Evolutionary conservation across 73 alveolate genomes (phyloP).

Genomic region (Tetrahymena borealis): DNA sequence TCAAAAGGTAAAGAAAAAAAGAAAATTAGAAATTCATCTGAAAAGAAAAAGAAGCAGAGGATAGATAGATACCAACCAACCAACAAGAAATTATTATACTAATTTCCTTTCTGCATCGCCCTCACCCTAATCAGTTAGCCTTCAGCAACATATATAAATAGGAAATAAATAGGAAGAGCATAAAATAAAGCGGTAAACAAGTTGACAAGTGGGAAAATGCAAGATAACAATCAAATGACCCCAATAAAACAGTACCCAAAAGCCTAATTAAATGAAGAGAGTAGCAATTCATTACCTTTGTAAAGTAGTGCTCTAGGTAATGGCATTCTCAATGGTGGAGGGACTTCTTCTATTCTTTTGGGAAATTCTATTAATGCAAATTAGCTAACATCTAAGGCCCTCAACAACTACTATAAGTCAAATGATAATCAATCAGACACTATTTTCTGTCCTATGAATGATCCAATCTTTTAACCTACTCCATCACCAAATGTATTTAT

Average conservation of each 20-base stretch:
- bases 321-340: neutral
- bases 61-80: neutral
- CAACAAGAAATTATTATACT: too few relatives aligned
- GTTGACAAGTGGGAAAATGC: too few relatives aligned
- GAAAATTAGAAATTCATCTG: slow-evolving; percentile 1
- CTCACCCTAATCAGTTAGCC: too few relatives aligned
- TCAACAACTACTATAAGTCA: neutral
- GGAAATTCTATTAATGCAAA: neutral
- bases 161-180: too few relatives aligned
- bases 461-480: neutral
- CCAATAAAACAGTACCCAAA: neutral
- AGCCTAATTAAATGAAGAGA: neutral
- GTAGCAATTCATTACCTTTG: neutral
- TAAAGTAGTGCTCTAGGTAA: neutral
- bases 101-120: too few relatives aligned
- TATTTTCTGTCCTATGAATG: neutral
- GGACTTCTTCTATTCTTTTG: neutral
- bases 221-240: neutral
- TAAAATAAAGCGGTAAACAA: too few relatives aligned
- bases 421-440: neutral
- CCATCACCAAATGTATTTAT: neutral
- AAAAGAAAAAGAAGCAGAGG: neutral
- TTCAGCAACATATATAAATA: too few relatives aligned
- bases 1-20: neutral
- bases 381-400: neutral